These are phyloP conservation scores for Emergomyces africanus DNA, from an alignment of 2,329 filamentous ascomycete genomes.

Conservation along the genomic window DNA sequence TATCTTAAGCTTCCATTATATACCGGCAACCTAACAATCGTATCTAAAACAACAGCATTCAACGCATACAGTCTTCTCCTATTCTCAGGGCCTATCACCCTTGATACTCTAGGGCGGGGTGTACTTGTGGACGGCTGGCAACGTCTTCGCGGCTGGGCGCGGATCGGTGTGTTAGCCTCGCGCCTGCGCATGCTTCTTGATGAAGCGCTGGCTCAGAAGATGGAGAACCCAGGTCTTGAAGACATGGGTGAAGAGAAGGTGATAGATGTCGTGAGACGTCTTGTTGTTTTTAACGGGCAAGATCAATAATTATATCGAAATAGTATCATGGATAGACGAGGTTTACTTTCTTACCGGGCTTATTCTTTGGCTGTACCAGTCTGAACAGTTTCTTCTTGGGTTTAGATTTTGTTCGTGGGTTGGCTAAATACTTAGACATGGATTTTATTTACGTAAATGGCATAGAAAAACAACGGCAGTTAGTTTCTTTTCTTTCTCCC, in stretches of 20 bases:
- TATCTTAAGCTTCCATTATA: not conserved
- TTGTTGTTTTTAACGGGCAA: slow-evolving; percentile 83
- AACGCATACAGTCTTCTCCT: slow-evolving; percentile 80
- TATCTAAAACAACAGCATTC: slow-evolving; percentile 42
- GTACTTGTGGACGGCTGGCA: slow-evolving; percentile 90
- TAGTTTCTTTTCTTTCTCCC: too few relatives aligned
- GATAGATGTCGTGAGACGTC: slow-evolving; percentile 60
- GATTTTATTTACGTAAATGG: not conserved
- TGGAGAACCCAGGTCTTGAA: slow-evolving; percentile 58
- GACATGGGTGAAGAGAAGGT: slow-evolving; percentile 39
- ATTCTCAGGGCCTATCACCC: slow-evolving; percentile 70
- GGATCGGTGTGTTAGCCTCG: slow-evolving; percentile 81
- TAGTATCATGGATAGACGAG: not conserved
- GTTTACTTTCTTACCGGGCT: not conserved
- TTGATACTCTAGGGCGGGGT: slow-evolving; percentile 79
- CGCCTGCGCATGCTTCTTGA: slow-evolving; percentile 78
- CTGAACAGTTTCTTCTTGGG: not conserved
- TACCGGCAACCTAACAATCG: slow-evolving; percentile 2
- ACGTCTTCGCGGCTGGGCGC: slow-evolving; percentile 74
- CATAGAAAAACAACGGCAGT: not conserved
- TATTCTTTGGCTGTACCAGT: not conserved
- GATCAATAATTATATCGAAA: slow-evolving; percentile 37
- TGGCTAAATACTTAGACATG: not conserved
- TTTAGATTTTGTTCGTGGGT: not conserved
- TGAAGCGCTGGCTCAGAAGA: slow-evolving; percentile 63